Evolutionary conservation across 257 asterid species (phyloP), one percentile per base, ranked within the genome.

Genomic region (Nemophila menziesii): DNA sequence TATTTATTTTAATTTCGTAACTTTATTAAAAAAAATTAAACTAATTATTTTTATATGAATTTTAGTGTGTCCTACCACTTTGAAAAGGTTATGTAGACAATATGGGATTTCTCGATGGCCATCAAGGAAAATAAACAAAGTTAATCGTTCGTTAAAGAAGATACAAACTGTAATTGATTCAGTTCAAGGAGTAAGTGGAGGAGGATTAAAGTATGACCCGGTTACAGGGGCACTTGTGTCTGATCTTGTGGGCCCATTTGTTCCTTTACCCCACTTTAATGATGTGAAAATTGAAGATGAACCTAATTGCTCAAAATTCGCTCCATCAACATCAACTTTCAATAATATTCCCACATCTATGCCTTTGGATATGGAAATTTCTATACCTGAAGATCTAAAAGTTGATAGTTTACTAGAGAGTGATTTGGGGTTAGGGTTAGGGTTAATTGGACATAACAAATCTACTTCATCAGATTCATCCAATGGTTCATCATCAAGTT

Each of bases 81-180:
- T 86, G 29, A 86, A 86, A 68, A 71, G 92, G 72, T 79, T 86
- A 68, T 86, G 97, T 58, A 70, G 97, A 57, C 77, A 71, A 23
- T 79, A 86, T 48, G 94, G 94, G 52, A 86, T 86, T 72, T 57
- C 77, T 22, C 72, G 93, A 62, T 86, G 97, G 97, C 97, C 97
- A 52, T 82, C 87, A 42, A 85, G 94, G 57, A 79, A 79, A 65
- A 86, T 86, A 63, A 72, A 72, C 51, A 86, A 86, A 62, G 97
- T 79, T 20, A 77, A 79, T 64, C 87, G 92, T 36, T 87, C 97
- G 49, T 59, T 87, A 50, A 72, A 63, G 54, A 82, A 87, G 56
- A 73, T 87, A 36, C 92, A 65, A 39, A 65, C 74, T 4, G 85
- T 82, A 60, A 70, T 87, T 4, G 73, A 80, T 64, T 87, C 97